These are phyloP conservation scores for Garcileccinum viscosum DNA, from an alignment of 1,284 basidiomycete genomes.

Conservation along the genomic window DNA sequence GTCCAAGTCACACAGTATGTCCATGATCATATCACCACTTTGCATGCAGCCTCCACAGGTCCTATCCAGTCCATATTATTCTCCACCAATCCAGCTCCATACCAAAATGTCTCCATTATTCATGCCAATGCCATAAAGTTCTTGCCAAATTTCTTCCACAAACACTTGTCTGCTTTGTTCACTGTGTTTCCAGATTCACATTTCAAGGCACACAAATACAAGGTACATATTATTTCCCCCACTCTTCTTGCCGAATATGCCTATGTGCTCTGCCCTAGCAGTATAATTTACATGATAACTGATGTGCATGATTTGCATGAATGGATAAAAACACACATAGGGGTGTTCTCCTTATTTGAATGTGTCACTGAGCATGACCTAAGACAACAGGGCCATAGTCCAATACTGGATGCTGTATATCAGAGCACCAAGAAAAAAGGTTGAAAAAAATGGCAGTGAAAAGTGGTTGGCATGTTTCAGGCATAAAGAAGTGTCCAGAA, in stretches of 20 bases:
- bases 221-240: conserved; percentile 96
- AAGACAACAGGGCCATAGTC: conserved; percentile 72
- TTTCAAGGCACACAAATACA: conserved; percentile 98
- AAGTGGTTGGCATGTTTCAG: conserved; percentile 90
- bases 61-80: conserved; percentile 28
- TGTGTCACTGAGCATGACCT: conserved; percentile 78
- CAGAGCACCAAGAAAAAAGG: conserved; percentile 95
- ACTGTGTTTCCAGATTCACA: conserved; percentile 99
- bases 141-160: conserved; percentile 94
- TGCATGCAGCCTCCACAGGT: conserved; percentile 64
- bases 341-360: conserved; percentile 87
- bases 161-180: conserved; percentile 92
- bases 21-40: conserved; percentile 88
- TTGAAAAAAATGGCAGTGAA: conserved; percentile 88
- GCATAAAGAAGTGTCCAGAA: conserved; percentile 54
- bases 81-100: conserved; percentile 47
- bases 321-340: conserved; percentile 94
- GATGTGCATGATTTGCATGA: conserved; percentile 94
- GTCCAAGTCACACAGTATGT: conserved; percentile 98
- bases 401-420: conserved; percentile 82
- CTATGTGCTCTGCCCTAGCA: conserved; percentile 88
- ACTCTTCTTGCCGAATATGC: conserved; percentile 95
- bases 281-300: conserved; percentile 97
- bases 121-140: conserved; percentile 99
- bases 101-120: conserved; percentile 93